Percentiles rank a stretch among this genome's conserved stretches.
Conservation (phyloP, 108 stramenopile genomes). For the Seminavis robusta region DNA sequence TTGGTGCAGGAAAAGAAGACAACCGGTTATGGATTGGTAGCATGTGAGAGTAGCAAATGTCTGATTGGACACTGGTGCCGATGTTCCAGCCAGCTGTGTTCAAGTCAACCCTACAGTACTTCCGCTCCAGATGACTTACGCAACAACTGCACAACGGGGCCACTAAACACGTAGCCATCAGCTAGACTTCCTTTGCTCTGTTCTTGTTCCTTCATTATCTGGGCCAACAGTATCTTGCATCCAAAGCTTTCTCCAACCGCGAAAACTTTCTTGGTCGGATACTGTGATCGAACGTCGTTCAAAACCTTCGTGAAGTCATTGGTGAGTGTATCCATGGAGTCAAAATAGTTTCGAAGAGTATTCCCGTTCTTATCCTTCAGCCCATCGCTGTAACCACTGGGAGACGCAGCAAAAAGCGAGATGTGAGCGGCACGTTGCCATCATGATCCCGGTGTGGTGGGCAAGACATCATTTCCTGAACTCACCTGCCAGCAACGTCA, state of each 20-base stretch:
- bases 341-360: neutral
- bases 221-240: neutral
- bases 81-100: no score
- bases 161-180: conserved; percentile 1
- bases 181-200: neutral
- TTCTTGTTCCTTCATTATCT: neutral
- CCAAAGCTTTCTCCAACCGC: conserved; percentile 5
- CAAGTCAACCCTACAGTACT: no score
- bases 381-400: neutral
- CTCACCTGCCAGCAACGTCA: neutral
- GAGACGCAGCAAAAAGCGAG: no score
- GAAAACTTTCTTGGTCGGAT: neutral
- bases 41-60: no score
- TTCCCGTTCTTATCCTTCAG: no score
- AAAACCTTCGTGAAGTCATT: neutral
- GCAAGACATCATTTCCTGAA: no score
- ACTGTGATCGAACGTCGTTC: neutral
- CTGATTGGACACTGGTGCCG: no score
- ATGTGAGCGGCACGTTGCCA: no score
- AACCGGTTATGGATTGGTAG: no score
- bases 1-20: no score
- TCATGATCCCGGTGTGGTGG: no score
- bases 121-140: no score
- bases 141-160: neutral
- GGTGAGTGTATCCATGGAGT: neutral